These are phyloP conservation scores for Neofusicoccum sp. DNA, from an alignment of 2,329 filamentous ascomycete species.

Conservation along the genomic window DNA sequence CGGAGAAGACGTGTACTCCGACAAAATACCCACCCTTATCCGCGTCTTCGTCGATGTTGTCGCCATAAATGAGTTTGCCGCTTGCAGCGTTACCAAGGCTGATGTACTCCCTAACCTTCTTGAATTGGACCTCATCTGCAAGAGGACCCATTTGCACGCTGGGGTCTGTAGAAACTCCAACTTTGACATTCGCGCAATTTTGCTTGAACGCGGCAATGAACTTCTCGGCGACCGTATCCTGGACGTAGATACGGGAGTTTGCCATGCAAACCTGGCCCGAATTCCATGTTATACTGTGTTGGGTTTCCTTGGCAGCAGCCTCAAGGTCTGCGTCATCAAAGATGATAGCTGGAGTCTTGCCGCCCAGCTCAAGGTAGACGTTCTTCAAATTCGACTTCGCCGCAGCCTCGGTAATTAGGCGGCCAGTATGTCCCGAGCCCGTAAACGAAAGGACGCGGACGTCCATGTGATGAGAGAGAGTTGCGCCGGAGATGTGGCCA, in stretches of 20 bases:
- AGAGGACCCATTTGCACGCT: constrained; percentile 26
- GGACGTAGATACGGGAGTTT: constrained; percentile 57
- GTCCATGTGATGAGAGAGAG: constrained; percentile 64
- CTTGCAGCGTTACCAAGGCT: constrained; percentile 43
- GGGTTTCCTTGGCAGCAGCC: constrained; percentile 66
- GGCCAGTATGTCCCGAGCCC: constrained; percentile 69
- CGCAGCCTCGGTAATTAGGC: constrained; percentile 73
- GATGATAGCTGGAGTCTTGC: constrained; percentile 57
- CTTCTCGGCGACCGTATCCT: constrained; percentile 57
- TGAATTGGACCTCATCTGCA: constrained; percentile 27
- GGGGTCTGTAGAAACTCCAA: constrained; percentile 24
- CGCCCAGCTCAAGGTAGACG: constrained; percentile 60
- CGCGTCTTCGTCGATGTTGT: background rate
- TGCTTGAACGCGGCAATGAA: constrained; percentile 52
- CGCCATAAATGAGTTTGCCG: constrained; percentile 34
- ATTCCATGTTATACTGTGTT: constrained; percentile 59
- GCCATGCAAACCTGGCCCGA: constrained; percentile 61
- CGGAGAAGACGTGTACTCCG: constrained; percentile 37
- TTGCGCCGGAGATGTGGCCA: constrained; percentile 65
- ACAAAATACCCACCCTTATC: constrained; percentile 38
- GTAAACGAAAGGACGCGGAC: constrained; percentile 80
- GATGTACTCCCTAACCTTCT: constrained; percentile 27
- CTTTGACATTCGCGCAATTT: constrained; percentile 21
- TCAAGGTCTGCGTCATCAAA: constrained; percentile 60
- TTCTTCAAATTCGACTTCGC: constrained; percentile 60